A percentile compares a stretch with the other conserved stretches of the same genome.
These are phyloP conservation scores for Triticum urartu DNA, from an alignment of 176 grass and related monocot genomes.

Conservation along the genomic window DNA sequence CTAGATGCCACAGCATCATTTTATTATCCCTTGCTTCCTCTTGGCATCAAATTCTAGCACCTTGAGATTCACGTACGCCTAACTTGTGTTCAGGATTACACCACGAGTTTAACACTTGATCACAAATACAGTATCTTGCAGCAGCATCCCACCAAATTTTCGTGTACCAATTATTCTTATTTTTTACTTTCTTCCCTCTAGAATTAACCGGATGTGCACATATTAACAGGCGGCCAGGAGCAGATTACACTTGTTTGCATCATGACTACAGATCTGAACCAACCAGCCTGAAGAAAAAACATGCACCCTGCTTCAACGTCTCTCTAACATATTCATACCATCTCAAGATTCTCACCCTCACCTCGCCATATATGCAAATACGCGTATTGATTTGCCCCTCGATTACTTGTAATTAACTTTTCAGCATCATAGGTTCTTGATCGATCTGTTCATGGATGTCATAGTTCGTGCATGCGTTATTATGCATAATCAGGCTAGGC, in stretches of 20 bases:
- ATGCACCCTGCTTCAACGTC: neutral
- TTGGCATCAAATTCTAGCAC: slow-evolving; percentile 12
- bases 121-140: neutral
- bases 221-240: slow-evolving; percentile 1
- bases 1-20: slow-evolving; percentile 43
- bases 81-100: slow-evolving; percentile 11
- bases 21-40: neutral
- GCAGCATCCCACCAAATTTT: neutral
- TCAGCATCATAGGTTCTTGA: neutral
- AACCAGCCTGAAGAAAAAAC: neutral
- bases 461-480: neutral
- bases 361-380: neutral
- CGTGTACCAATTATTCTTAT: neutral
- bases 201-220: neutral
- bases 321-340: neutral
- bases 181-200: neutral
- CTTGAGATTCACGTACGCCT: neutral
- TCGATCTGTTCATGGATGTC: neutral
- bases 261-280: neutral
- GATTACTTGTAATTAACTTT: neutral
- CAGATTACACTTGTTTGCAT: neutral
- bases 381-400: neutral
- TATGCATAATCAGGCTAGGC: slow-evolving; percentile 18
- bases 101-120: slow-evolving; percentile 12
- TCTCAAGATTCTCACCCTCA: neutral